These are phyloP conservation scores for Brettanomyces bruxellensis DNA, from an alignment of 805 yeast species.

Conservation along the genomic window DNA sequence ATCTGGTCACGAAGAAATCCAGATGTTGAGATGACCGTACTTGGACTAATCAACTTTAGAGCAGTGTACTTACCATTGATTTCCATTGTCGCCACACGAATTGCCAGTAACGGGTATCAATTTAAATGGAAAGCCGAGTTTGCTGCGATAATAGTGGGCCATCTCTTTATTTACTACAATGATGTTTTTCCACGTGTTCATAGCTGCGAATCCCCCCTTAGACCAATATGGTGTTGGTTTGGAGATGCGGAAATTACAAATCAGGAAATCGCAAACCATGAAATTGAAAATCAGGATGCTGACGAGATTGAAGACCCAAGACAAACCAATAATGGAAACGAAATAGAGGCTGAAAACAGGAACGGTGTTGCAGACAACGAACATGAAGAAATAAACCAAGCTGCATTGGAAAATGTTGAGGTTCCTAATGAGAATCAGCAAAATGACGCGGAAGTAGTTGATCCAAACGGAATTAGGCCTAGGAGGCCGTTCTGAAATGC, in stretches of 20 bases:
- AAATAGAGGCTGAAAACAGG: background rate
- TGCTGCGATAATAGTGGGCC: slow-evolving; percentile 35
- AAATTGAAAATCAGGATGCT: background rate
- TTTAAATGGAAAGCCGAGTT: slow-evolving; percentile 13
- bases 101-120: background rate
- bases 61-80: slow-evolving; percentile 38
- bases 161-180: slow-evolving; percentile 29
- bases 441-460: background rate
- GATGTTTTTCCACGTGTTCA: slow-evolving; percentile 33
- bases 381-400: background rate
- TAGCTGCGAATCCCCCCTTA: slow-evolving; percentile 24
- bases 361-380: background rate
- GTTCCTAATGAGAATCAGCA: background rate
- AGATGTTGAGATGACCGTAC: slow-evolving; percentile 27
- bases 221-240: slow-evolving; percentile 35
- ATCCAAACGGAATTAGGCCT: background rate
- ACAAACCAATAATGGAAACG: background rate
- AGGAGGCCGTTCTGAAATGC: background rate
- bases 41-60: slow-evolving; percentile 32
- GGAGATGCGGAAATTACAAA: background rate
- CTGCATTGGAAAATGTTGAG: background rate
- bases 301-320: background rate
- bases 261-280: background rate
- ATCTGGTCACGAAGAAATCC: slow-evolving; percentile 41
- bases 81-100: slow-evolving; percentile 15